Percentiles rank a stretch among this genome's conserved stretches.
phyloP scores from a whole-genome alignment of 2,329 filamentous ascomycete species.

The Pyrenochaeta sp. region DNA sequence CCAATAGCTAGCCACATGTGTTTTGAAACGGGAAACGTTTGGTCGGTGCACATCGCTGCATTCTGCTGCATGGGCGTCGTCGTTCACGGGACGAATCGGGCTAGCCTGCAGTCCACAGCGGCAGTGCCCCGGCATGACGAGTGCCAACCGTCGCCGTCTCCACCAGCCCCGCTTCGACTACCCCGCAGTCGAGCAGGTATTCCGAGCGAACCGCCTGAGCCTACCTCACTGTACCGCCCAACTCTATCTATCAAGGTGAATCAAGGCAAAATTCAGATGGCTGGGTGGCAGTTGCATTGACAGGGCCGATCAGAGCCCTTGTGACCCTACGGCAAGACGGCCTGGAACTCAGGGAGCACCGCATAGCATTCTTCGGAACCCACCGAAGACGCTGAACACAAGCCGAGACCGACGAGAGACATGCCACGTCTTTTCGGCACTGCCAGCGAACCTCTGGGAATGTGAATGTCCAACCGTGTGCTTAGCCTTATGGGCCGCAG shows the following conservation, averaged over 20 bases:
- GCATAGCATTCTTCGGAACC: slow-evolving; percentile 12
- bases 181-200: slow-evolving; percentile 8
- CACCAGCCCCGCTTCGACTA: slow-evolving; percentile 5
- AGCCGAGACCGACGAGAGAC: slow-evolving; percentile 14
- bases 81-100: neutral
- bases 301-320: neutral
- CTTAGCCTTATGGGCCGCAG: slow-evolving; percentile 8
- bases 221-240: neutral
- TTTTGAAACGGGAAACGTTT: slow-evolving; percentile 8
- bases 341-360: neutral
- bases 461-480: slow-evolving; percentile 11
- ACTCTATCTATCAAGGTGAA: no score
- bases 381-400: slow-evolving; percentile 9
- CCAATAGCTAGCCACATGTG: neutral
- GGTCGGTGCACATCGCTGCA: slow-evolving; percentile 3
- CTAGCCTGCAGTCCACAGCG: neutral
- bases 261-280: slow-evolving; percentile 5
- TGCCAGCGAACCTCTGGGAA: neutral
- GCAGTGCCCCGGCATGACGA: slow-evolving; percentile 6
- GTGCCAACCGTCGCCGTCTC: slow-evolving; percentile 2
- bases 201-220: slow-evolving; percentile 3
- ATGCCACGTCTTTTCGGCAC: slow-evolving; percentile 20
- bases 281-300: slow-evolving; percentile 4
- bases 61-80: neutral
- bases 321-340: slow-evolving; percentile 2